phyloP scores from a whole-genome alignment of 2,329 filamentous ascomycete species.

The Colletotrichum acutatum region DNA sequence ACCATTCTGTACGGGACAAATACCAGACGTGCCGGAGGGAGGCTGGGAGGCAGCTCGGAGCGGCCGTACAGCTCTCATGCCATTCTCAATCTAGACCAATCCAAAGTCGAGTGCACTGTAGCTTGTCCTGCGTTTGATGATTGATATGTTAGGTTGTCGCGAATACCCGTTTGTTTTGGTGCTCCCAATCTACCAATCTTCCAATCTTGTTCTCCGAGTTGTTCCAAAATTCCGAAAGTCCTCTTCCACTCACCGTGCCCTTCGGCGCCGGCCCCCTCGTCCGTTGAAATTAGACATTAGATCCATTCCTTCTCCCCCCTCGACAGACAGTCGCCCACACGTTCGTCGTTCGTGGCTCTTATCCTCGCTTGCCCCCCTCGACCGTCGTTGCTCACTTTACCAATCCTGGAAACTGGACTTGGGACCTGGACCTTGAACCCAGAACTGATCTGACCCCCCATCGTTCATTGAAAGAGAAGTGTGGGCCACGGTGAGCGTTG shows the following conservation, averaged over 20 bases:
- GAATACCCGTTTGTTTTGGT: background rate
- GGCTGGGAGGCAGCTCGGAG: background rate
- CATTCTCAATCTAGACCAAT: background rate
- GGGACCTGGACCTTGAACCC: slow-evolving; percentile 23
- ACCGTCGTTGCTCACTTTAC: slow-evolving; percentile 16
- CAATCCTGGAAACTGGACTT: slow-evolving; percentile 16
- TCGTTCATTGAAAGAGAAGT: slow-evolving; percentile 17
- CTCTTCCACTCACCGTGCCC: slow-evolving; percentile 14
- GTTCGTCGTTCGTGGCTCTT: slow-evolving; percentile 12
- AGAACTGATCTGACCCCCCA: slow-evolving; percentile 26
- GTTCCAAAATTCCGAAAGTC: background rate
- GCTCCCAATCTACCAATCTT: background rate
- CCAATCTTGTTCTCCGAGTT: background rate
- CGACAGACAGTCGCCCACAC: slow-evolving; percentile 1
- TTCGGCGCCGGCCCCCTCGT: slow-evolving; percentile 29
- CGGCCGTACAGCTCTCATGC: background rate
- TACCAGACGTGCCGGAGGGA: background rate
- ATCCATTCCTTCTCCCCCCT: slow-evolving; percentile 1
- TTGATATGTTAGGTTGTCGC: background rate
- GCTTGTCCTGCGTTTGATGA: background rate
- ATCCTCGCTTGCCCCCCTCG: background rate
- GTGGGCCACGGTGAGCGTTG: slow-evolving; percentile 24
- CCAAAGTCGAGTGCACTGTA: background rate
- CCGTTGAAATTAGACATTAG: slow-evolving; percentile 29
- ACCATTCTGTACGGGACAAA: background rate